phyloP scores from a whole-genome alignment of 2,329 filamentous ascomycete species.

The Aureobasidium pullulans region DNA sequence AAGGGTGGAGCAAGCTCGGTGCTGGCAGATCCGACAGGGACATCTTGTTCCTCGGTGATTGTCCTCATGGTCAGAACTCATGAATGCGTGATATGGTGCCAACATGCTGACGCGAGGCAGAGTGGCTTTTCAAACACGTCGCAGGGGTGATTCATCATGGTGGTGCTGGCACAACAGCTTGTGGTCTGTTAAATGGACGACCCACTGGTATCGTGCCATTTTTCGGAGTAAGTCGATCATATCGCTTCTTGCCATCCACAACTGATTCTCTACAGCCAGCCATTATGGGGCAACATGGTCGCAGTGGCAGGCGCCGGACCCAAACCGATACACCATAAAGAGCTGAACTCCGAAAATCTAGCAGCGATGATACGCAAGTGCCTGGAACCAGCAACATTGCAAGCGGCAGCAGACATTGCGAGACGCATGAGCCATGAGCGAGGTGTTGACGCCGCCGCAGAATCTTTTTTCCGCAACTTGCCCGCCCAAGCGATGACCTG shows the following conservation, averaged over 20 bases:
- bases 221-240: slow-evolving; percentile 30
- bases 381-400: slow-evolving; percentile 20
- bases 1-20: slow-evolving; percentile 32
- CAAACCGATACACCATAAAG: slow-evolving; percentile 31
- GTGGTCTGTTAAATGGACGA: slow-evolving; percentile 28
- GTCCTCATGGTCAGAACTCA: slow-evolving; percentile 3
- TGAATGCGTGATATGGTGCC: too few relatives aligned
- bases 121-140: slow-evolving; percentile 31
- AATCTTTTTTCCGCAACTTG: too few relatives aligned
- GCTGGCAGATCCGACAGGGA: slow-evolving; percentile 24
- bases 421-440: too few relatives aligned
- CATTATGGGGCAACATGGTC: slow-evolving; percentile 40
- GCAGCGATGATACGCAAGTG: slow-evolving; percentile 31
- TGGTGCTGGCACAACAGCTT: slow-evolving; percentile 31
- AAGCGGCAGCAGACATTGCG: too few relatives aligned
- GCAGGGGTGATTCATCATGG: slow-evolving; percentile 32
- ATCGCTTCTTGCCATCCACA: slow-evolving; percentile 8
- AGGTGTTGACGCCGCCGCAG: too few relatives aligned
- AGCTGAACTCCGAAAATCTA: slow-evolving; percentile 29
- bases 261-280: slow-evolving; percentile 23
- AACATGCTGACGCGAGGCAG: too few relatives aligned
- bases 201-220: slow-evolving; percentile 35
- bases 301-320: slow-evolving; percentile 35
- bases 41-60: slow-evolving; percentile 29
- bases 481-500: too few relatives aligned